Evolutionary conservation across 2,329 filamentous ascomycete genomes (phyloP).

Genomic region (Daldinia sp.): DNA sequence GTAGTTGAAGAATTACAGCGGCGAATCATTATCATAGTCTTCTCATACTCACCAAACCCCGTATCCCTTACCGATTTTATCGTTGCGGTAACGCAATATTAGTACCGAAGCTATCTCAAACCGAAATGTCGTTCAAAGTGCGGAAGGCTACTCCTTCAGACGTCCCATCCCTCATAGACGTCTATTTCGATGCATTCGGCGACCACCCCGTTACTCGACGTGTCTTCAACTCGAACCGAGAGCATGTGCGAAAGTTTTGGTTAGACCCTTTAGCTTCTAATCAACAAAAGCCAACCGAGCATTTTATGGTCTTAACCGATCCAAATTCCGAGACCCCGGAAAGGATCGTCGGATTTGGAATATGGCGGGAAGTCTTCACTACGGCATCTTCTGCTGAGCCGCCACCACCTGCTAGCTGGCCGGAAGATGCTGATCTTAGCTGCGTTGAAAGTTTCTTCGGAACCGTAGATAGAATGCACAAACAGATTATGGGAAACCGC

Average conservation of each 20-base stretch:
- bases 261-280: constrained; percentile 10
- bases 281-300: constrained; percentile 27
- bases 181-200: constrained; percentile 42
- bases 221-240: constrained; percentile 24
- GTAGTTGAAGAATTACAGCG: neutral
- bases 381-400: constrained; percentile 32
- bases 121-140: constrained; percentile 35
- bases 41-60: neutral
- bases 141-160: constrained; percentile 36
- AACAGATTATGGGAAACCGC: constrained; percentile 55
- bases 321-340: constrained; percentile 22
- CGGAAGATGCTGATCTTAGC: constrained; percentile 53
- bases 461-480: constrained; percentile 53
- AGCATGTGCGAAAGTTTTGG: constrained; percentile 27
- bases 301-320: constrained; percentile 32
- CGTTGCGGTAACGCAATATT: neutral
- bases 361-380: constrained; percentile 58
- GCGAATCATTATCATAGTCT: neutral
- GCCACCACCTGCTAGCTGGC: constrained; percentile 53
- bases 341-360: constrained; percentile 59
- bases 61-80: neutral
- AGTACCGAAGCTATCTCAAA: neutral
- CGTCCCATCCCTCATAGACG: constrained; percentile 34
- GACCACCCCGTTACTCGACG: constrained; percentile 33
- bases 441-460: constrained; percentile 58